Evolutionary conservation across 805 yeast species (phyloP).

Genomic region (Pichia kluyveri): DNA sequence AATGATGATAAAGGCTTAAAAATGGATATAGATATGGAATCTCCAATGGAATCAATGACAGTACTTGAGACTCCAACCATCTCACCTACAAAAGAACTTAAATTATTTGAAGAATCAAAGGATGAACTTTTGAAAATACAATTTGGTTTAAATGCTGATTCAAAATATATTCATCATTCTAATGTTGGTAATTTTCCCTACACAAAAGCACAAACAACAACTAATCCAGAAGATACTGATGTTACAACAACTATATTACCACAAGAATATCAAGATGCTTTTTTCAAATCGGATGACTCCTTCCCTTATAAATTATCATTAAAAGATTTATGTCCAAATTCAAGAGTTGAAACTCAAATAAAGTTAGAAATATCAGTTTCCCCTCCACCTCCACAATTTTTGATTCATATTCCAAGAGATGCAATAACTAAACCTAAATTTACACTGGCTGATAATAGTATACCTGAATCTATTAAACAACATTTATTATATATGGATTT

Average conservation of each 20-base stretch:
- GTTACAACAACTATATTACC: conserved; percentile 23
- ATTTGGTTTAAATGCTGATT: conserved; percentile 32
- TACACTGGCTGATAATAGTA: conserved; percentile 43
- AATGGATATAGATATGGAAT: too few relatives aligned
- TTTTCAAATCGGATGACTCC: conserved; percentile 12
- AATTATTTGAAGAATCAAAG: conserved; percentile 35
- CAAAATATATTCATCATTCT: conserved; percentile 18
- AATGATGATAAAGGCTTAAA: too few relatives aligned
- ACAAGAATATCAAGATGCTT: conserved; percentile 18
- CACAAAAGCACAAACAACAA: conserved; percentile 3
- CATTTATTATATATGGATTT: conserved; percentile 66
- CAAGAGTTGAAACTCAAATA: conserved; percentile 94
- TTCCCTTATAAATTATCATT: conserved; percentile 44
- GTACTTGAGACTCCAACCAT: background rate
- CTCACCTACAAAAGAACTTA: conserved; percentile 18
- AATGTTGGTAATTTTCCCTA: conserved; percentile 17
- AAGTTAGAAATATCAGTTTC: conserved; percentile 59
- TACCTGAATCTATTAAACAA: conserved; percentile 40
- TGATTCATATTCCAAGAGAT: conserved; percentile 78
- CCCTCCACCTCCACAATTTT: conserved; percentile 68
- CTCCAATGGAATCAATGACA: background rate
- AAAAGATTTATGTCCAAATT: conserved; percentile 61
- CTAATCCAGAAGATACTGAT: conserved; percentile 16
- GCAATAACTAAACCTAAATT: conserved; percentile 81
- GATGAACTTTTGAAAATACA: conserved; percentile 42